Conservation (phyloP, 2,329 filamentous ascomycete species). For the Uncinocarpus reesii region DNA sequence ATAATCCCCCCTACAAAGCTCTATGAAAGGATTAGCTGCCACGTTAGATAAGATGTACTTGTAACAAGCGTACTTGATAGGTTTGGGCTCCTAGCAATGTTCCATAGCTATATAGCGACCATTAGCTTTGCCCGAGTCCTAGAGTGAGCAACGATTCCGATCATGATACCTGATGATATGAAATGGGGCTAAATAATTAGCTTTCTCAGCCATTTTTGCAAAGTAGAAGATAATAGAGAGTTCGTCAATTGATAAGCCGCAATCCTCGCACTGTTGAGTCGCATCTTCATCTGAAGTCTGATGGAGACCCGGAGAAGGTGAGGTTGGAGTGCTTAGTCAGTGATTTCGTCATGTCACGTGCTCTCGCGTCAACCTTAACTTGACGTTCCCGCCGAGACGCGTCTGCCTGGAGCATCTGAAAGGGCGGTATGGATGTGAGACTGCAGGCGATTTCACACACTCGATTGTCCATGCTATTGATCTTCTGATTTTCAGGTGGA, state of each 20-base stretch:
- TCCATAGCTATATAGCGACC: conserved; percentile 58
- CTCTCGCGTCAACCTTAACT: conserved; percentile 26
- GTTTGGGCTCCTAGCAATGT: conserved; percentile 76
- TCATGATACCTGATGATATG: conserved; percentile 18
- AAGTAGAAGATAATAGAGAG: no score
- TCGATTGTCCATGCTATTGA: not conserved
- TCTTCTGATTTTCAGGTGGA: not conserved
- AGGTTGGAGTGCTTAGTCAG: conserved; percentile 3
- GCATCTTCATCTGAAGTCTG: not conserved
- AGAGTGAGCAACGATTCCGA: not conserved
- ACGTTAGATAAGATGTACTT: not conserved
- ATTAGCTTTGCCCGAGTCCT: not conserved
- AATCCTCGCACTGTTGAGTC: no score
- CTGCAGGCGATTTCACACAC: not conserved
- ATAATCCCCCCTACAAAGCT: conserved; percentile 66
- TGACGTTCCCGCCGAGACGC: conserved; percentile 26
- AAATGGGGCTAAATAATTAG: conserved; percentile 14
- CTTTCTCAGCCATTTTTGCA: conserved; percentile 9
- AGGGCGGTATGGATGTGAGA: not conserved
- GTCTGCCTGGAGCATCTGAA: conserved; percentile 29
- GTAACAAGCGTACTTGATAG: conserved; percentile 55
- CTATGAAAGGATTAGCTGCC: conserved; percentile 31
- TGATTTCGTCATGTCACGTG: conserved; percentile 34
- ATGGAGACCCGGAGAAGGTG: no score
- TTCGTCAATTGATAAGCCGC: no score